Conservation (phyloP, 1,139 yeast species). For the Kodamaea derodonti region DNA sequence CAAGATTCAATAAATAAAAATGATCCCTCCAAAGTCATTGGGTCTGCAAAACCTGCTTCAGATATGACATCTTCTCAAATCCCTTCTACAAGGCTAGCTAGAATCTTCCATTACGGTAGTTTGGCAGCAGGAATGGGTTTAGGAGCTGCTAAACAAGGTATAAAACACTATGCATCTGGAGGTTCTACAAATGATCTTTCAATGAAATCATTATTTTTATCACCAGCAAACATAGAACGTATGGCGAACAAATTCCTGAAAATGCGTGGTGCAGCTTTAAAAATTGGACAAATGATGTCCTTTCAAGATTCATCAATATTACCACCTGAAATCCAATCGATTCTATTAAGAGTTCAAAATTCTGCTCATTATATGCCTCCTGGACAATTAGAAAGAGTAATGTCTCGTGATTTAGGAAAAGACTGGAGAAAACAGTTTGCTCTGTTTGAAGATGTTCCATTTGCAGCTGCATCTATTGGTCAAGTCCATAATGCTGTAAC, state of each 20-base stretch:
- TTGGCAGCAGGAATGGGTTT: slow-evolving; percentile 90
- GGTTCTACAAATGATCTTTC: slow-evolving; percentile 42
- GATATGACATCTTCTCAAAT: slow-evolving; percentile 66
- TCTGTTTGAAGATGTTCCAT: slow-evolving; percentile 80
- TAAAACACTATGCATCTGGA: slow-evolving; percentile 60
- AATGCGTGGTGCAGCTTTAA: slow-evolving; percentile 98
- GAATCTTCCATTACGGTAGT: slow-evolving; percentile 89
- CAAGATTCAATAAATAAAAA: neutral
- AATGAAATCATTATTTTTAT: slow-evolving; percentile 61
- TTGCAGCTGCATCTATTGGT: slow-evolving; percentile 97
- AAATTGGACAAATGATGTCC: slow-evolving; percentile 91
- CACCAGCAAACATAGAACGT: slow-evolving; percentile 81
- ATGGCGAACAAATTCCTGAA: slow-evolving; percentile 83
- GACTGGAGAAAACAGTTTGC: slow-evolving; percentile 76
- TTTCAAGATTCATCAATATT: slow-evolving; percentile 85
- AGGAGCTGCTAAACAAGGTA: slow-evolving; percentile 77
- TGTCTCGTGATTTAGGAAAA: slow-evolving; percentile 68
- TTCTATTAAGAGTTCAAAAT: slow-evolving; percentile 82
- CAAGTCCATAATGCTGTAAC: slow-evolving; percentile 89
- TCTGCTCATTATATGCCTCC: slow-evolving; percentile 97
- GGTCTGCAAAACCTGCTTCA: slow-evolving; percentile 22
- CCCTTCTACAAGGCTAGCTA: slow-evolving; percentile 80
- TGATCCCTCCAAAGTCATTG: slow-evolving; percentile 6
- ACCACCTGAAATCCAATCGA: slow-evolving; percentile 80
- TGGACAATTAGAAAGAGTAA: slow-evolving; percentile 75